Evolutionary conservation across 129 eudicot genomes (phyloP), one percentile per base, ranked within the genome.

Genomic region (Tanacetum coccineum): DNA sequence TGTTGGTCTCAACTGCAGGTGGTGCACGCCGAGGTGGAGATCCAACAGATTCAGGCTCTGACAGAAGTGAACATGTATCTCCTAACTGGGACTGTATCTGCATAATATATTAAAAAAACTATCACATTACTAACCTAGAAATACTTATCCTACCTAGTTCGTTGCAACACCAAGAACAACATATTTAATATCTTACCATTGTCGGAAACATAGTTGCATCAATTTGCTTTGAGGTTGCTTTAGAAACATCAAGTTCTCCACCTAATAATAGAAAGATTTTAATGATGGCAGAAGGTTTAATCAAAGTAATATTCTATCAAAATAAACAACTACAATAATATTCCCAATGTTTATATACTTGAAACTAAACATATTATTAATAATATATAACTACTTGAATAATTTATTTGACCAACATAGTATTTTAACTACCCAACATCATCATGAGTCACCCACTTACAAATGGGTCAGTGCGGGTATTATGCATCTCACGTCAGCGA

Each of bases 1-100:
- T n/a, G n/a, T n/a, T n/a, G n/a, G n/a, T n/a, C n/a, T n/a, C n/a
- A n/a, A n/a, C n/a, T n/a, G n/a, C n/a, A n/a, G n/a, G n/a, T n/a
- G n/a, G n/a, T n/a, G n/a, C n/a, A 1, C 82, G 92, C 40, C 72
- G 74, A 74, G 98, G 98, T 52, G 96, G 98, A 59, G 98, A 88
- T 83, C 95, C 95, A 72, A 89, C 78, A 51, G 86, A 75, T 30
- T 93, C 84, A 65, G 96, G 81, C 49, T 79, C 84, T 25, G 98
- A 80, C 70, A 65, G 67, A 74, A 85, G 94, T 57, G 86, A 88
- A 74, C 70, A 93, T 59, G 82, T 54, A 79, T 83, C 82, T 75
- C 95, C 89, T 13, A 79, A 66, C 60, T 84, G 81, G 77, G 82
- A 84, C 57, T 77, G 79, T 48, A 83, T 76, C 98, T 93, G 92